A percentile compares a stretch with the other conserved stretches of the same genome.
Conservation (phyloP, 192 early-diverging fungal genomes). For the Gonapodya sp. region DNA sequence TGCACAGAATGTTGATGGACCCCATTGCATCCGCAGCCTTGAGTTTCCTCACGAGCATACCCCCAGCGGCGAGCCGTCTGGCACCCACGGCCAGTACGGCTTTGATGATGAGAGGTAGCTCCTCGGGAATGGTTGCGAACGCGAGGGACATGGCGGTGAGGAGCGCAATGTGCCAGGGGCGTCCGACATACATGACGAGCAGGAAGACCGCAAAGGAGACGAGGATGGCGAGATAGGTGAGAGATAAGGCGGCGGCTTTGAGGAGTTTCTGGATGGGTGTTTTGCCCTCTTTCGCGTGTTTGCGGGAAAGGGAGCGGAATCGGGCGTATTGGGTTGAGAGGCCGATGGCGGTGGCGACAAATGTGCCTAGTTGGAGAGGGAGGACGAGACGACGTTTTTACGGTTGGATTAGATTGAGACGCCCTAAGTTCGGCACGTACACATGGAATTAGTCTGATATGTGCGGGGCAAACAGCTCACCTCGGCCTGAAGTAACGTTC, state of each 20-base stretch:
- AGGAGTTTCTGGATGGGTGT: neutral
- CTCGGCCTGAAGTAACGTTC: neutral
- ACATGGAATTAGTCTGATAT: no score
- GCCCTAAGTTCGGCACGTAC: no score
- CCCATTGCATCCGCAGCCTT: constrained; percentile 56
- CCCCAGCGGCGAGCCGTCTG: constrained; percentile 20
- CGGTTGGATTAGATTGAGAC: no score
- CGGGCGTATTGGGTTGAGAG: neutral
- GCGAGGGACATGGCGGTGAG: constrained; percentile 28
- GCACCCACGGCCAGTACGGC: constrained; percentile 25
- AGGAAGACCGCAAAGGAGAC: constrained; percentile 17
- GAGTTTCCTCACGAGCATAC: constrained; percentile 52
- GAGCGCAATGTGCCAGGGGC: constrained; percentile 17
- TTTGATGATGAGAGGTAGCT: constrained; percentile 32
- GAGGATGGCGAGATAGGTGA: constrained; percentile 11
- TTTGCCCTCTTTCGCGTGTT: neutral
- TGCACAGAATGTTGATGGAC: constrained; percentile 50
- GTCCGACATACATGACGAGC: constrained; percentile 9
- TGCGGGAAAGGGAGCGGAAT: neutral
- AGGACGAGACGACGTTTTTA: no score
- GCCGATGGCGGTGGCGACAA: neutral
- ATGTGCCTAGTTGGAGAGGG: no score
- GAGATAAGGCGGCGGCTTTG: neutral
- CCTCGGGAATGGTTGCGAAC: constrained; percentile 36
- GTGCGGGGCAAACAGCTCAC: no score